phyloP scores from a whole-genome alignment of 371 early-diverging fungal genomes.

The Actinomortierella wolfii region DNA sequence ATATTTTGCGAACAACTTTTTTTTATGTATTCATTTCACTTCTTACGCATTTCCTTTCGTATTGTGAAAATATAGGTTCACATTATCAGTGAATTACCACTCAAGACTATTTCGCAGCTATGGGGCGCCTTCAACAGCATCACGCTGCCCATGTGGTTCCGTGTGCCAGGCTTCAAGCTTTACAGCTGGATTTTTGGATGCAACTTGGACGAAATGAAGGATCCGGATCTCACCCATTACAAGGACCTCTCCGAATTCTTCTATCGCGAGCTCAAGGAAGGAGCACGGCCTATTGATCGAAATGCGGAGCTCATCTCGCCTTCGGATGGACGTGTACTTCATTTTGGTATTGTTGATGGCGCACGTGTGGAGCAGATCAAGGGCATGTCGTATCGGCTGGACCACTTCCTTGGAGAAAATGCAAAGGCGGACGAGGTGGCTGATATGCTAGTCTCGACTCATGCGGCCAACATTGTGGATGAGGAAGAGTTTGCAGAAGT shows the following conservation, averaged over 20 bases:
- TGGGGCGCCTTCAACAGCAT: conserved; percentile 91
- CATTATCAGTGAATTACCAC: conserved; percentile 83
- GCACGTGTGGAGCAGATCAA: conserved; percentile 91
- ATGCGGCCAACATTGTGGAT: conserved; percentile 60
- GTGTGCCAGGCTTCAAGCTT: conserved; percentile 73
- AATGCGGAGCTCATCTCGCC: conserved; percentile 78
- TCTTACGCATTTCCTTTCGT: background rate
- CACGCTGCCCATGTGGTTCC: conserved; percentile 79
- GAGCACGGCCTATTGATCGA: conserved; percentile 72
- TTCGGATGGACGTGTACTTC: conserved; percentile 88
- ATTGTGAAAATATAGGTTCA: conserved; percentile 63
- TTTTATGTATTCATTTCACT: too few species aligned
- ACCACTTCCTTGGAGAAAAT: conserved; percentile 84
- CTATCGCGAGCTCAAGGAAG: conserved; percentile 83
- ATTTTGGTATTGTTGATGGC: conserved; percentile 83
- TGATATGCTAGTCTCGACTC: conserved; percentile 49
- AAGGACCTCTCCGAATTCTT: conserved; percentile 90
- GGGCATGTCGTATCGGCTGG: conserved; percentile 87
- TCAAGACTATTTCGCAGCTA: conserved; percentile 84
- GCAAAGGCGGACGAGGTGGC: conserved; percentile 42
- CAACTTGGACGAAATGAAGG: conserved; percentile 91
- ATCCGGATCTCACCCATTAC: conserved; percentile 77
- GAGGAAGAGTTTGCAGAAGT: conserved; percentile 84
- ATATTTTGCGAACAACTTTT: too few species aligned
- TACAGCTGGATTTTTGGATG: conserved; percentile 91